phyloP scores from a whole-genome alignment of 345 rosid species.

The Gossypioides kirkii region DNA sequence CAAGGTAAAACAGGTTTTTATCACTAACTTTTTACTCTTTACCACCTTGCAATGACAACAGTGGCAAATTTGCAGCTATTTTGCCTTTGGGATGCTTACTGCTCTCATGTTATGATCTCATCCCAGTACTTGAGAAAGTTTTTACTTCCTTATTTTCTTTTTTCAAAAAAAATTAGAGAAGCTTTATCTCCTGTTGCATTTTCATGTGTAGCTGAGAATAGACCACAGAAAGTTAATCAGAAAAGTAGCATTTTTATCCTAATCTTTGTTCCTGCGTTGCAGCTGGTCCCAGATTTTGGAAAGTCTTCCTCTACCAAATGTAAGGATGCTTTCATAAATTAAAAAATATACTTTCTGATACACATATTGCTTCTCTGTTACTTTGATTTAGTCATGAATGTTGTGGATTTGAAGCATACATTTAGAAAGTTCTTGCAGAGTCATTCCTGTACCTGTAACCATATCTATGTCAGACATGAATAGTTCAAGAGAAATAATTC shows the following conservation, averaged over 20 bases:
- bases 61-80: constrained; percentile 11
- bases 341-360: background rate
- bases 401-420: background rate
- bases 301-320: constrained; percentile 85
- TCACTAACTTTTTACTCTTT: background rate
- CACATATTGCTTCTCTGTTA: background rate
- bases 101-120: background rate
- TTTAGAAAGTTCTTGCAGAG: too few species aligned
- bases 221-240: background rate
- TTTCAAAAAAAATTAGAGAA: background rate
- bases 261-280: constrained; percentile 33
- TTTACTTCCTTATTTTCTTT: background rate
- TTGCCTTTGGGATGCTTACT: constrained; percentile 12
- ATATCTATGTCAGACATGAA: too few species aligned
- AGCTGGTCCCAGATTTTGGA: constrained; percentile 94
- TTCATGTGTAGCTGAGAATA: constrained; percentile 11
- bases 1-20: constrained; percentile 5
- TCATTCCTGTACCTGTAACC: too few species aligned
- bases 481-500: background rate
- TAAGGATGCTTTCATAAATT: constrained; percentile 27
- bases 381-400: background rate
- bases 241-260: constrained; percentile 14
- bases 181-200: constrained; percentile 14
- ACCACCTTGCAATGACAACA: background rate
- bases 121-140: constrained; percentile 13